A percentile compares a stretch with the other conserved stretches of the same genome.
phyloP scores from a whole-genome alignment of 768 basidiomycete species.

The Russula abietina region DNA sequence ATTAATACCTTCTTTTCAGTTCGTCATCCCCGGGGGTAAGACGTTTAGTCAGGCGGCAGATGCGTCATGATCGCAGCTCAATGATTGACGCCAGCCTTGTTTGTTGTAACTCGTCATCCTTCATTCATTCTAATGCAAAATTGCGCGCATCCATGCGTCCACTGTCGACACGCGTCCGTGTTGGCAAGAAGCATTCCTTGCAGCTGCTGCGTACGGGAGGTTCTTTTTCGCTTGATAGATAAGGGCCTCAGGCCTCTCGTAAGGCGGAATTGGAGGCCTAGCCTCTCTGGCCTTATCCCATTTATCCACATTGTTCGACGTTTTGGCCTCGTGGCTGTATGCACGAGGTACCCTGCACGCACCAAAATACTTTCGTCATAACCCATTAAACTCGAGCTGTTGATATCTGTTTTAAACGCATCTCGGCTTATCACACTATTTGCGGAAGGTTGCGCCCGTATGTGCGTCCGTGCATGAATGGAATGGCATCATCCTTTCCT shows the following conservation, averaged over 20 bases:
- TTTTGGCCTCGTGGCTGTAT: neutral
- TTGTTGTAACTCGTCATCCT: neutral
- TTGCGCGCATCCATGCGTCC: neutral
- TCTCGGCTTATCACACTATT: conserved; percentile 1
- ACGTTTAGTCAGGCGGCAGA: conserved; percentile 1
- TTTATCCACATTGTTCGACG: neutral
- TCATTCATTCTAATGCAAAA: neutral
- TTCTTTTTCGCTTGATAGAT: conserved; percentile 3
- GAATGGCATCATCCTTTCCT: conserved; percentile 7
- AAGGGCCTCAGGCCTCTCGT: conserved; percentile 8
- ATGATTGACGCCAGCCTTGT: conserved; percentile 4
- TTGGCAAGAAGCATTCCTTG: neutral
- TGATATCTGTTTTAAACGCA: neutral
- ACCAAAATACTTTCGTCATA: neutral
- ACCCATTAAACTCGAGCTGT: conserved; percentile 2
- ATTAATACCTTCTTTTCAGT: neutral
- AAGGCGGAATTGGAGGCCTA: neutral
- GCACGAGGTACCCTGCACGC: conserved; percentile 9
- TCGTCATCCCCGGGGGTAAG: neutral
- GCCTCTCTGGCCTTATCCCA: conserved; percentile 11
- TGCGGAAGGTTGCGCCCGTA: conserved; percentile 13
- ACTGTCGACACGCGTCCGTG: neutral
- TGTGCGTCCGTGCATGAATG: neutral
- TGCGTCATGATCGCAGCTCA: conserved; percentile 4
- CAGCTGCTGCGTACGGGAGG: neutral